phyloP scores from a whole-genome alignment of 805 yeast species.

The Saturnispora quitensis region DNA sequence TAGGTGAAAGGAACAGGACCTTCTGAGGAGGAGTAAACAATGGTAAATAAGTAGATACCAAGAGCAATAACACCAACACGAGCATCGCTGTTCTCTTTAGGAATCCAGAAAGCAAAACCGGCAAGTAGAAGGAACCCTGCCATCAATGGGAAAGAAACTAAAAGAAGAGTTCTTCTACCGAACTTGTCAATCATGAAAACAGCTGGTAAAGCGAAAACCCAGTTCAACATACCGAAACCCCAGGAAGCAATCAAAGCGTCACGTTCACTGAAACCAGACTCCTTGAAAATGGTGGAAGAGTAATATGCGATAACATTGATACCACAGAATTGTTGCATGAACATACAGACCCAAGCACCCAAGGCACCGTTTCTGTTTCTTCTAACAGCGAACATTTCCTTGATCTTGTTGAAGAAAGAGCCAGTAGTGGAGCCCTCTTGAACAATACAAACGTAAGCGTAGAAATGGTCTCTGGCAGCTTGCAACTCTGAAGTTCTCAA shows the following conservation, averaged over 20 bases:
- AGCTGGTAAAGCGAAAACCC: conserved; percentile 44
- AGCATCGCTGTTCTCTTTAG: conserved; percentile 19
- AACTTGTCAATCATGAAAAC: conserved; percentile 48
- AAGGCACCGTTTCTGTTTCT: conserved; percentile 78
- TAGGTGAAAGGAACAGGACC: conserved; percentile 73
- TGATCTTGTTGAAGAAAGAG: conserved; percentile 38
- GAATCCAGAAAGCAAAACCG: conserved; percentile 37
- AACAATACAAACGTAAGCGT: conserved; percentile 52
- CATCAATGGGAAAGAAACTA: conserved; percentile 43
- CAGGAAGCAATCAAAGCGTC: conserved; percentile 44
- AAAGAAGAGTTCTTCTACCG: conserved; percentile 47
- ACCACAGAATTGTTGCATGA: conserved; percentile 74
- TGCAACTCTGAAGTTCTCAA: conserved; percentile 45
- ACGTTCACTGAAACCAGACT: conserved; percentile 37
- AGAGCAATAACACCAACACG: conserved; percentile 29
- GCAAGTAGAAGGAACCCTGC: conserved; percentile 48
- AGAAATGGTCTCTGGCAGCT: conserved; percentile 66
- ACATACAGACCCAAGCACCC: conserved; percentile 76
- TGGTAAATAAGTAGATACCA: conserved; percentile 52
- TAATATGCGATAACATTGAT: conserved; percentile 68
- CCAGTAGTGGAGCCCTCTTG: conserved; percentile 48
- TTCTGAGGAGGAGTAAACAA: conserved; percentile 75
- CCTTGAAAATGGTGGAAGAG: conserved; percentile 57
- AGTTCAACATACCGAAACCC: conserved; percentile 62
- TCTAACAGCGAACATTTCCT: conserved; percentile 58